Conservation (phyloP, 352 stramenopile genomes). For the Phytophthora pseudosyringae region DNA sequence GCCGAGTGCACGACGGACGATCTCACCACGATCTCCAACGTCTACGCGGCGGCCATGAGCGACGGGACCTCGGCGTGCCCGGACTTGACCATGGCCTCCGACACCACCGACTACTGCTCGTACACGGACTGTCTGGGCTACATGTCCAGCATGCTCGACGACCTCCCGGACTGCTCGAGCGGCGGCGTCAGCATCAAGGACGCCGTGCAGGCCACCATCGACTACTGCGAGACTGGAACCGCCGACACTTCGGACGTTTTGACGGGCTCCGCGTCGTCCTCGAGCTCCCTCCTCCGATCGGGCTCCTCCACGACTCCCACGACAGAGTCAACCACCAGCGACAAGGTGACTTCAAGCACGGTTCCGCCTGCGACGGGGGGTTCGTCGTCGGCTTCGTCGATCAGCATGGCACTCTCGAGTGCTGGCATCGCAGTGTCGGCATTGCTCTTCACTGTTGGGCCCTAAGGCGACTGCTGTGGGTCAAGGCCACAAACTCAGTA, state of each 20-base stretch:
- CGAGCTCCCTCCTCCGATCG: not conserved
- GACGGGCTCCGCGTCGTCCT: constrained; percentile 2
- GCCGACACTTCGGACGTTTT: constrained; percentile 16
- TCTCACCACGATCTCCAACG: constrained; percentile 12
- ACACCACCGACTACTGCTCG: constrained; percentile 22
- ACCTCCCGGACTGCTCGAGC: constrained; percentile 35
- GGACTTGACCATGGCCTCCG: constrained; percentile 13
- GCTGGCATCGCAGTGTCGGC: not conserved
- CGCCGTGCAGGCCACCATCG: constrained; percentile 16
- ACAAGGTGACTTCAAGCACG: constrained; percentile 17
- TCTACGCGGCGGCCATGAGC: constrained; percentile 23
- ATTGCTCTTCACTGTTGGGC: constrained; percentile 3
- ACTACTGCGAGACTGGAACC: constrained; percentile 25
- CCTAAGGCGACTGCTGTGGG: constrained; percentile 1
- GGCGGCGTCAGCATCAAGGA: constrained; percentile 33
- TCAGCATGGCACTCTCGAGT: constrained; percentile 6
- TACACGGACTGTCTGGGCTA: constrained; percentile 21
- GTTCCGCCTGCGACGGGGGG: constrained; percentile 3
- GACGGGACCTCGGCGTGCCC: constrained; percentile 17
- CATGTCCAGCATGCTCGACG: constrained; percentile 17
- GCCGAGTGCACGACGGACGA: constrained; percentile 31
- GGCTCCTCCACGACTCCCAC: not conserved
- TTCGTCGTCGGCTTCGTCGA: constrained; percentile 18
- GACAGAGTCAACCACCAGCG: constrained; percentile 2
- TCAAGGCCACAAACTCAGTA: not conserved